Base-by-base conservation (phyloP, 179 eudicot species). In the Patellifolia procumbens region DNA sequence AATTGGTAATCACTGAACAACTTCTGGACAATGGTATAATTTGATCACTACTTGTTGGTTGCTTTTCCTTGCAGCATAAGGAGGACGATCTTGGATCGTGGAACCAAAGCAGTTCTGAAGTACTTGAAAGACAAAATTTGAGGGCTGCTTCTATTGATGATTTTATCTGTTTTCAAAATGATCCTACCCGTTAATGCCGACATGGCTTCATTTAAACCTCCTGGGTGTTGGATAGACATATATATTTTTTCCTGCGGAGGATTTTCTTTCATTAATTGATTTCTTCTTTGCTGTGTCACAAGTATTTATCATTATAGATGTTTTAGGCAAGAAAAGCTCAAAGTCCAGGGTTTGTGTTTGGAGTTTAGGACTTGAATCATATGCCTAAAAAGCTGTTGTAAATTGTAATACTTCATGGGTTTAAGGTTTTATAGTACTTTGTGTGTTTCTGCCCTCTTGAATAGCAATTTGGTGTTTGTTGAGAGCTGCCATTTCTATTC, bases 1-100 rank as follows among this genome's bases (percentile, higher is more conserved):
- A n/a, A n/a, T n/a, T n/a, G n/a, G n/a, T n/a, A n/a, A n/a, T n/a
- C n/a, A n/a, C n/a, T n/a, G n/a, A n/a, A n/a, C n/a, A n/a, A n/a
- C n/a, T n/a, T n/a, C n/a, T n/a, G n/a, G n/a, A 62, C 46, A 62
- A 31, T 63, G 32, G 7, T 1, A 26, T 55, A 42, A 42, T 48
- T 37, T 1, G 49, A 29, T 72, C 51, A 19, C 63, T n/a, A 52
- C 70, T 51, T 37, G 7, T 7, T 68, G 34, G 59, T 22, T 76
- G 67, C n/a, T n/a, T 68, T 76, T 49, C 28, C 58, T 3, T 77
- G 67, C 92, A 94, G 98, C 87, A 94, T 94, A 48, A 85, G 99
- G 80, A 91, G 97, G 87, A 51, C 97, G 7, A 90, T 93, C 66
- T 72, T 95, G 85, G 93, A 93, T 52, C 84, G 95, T 31, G 99